Conservation (phyloP, 768 basidiomycete species). For the Panaeolus papilionaceus region DNA sequence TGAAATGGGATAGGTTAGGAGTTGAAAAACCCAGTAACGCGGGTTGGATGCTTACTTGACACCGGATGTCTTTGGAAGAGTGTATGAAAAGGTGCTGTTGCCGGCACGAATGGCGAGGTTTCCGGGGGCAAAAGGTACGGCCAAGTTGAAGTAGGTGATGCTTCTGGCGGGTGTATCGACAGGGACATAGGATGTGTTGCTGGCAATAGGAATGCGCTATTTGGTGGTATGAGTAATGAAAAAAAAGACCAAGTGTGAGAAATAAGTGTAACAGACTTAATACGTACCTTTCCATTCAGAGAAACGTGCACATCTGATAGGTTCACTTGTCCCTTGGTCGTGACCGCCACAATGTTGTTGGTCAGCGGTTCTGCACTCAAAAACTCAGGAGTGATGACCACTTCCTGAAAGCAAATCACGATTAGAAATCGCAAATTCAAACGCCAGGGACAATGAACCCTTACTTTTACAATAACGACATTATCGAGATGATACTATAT, state of each 20-base stretch:
- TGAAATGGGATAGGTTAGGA: background rate
- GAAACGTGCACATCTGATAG: slow-evolving; percentile 42
- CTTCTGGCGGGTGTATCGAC: slow-evolving; percentile 51
- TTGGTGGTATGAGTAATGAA: background rate
- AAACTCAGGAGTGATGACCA: slow-evolving; percentile 52
- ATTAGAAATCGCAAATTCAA: background rate
- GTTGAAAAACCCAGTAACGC: background rate
- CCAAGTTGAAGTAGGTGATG: slow-evolving; percentile 56
- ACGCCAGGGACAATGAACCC: slow-evolving; percentile 16
- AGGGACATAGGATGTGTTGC: slow-evolving; percentile 44
- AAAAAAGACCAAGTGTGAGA: background rate
- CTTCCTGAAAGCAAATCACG: slow-evolving; percentile 33
- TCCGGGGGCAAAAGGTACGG: slow-evolving; percentile 44
- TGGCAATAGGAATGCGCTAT: slow-evolving; percentile 39
- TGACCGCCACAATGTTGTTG: slow-evolving; percentile 54
- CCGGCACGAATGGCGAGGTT: slow-evolving; percentile 49
- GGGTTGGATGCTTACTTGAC: background rate
- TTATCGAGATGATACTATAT: slow-evolving; percentile 57
- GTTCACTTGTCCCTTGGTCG: slow-evolving; percentile 54
- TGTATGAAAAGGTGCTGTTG: slow-evolving; percentile 44
- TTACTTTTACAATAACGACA: slow-evolving; percentile 48
- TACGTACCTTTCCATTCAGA: slow-evolving; percentile 45
- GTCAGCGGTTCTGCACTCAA: slow-evolving; percentile 58
- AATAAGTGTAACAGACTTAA: background rate
- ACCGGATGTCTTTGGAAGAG: slow-evolving; percentile 37